Base-by-base conservation (phyloP, 495 filamentous ascomycete genomes). In the Pyronema domesticum region DNA sequence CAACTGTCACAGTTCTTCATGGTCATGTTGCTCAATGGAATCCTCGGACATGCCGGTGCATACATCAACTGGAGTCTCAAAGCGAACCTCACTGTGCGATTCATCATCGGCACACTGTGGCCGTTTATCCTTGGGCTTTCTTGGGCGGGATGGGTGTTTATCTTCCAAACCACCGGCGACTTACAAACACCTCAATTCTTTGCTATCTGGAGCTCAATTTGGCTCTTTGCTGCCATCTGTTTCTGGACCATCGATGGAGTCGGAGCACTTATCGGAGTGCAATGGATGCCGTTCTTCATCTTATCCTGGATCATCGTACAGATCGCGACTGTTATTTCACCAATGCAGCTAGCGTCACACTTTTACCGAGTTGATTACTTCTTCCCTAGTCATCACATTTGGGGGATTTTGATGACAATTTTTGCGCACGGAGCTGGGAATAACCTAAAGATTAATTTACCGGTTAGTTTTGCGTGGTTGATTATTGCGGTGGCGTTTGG, bases 361-460 rank as follows among this genome's bases (percentile, higher is more conserved):
- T 58, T 58, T 36, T 55, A 58, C 33, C 7, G 56, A 9, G 30
- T 58, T 18, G 56, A 58, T 36, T 58, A 58, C 17, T 6, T 55
- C 7, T 19, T 58, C 11, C 56, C 56, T 0, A 55, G 52, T 34
- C 56, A 58, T 50, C 56, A 58, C 33, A 55, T 46, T 6, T 58
- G 56, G 56, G 56, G 56, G 1, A 30, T 58, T 15, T 49, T 58
- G 9, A 46, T 58, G 53, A 58, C 56, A 3, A 55, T 58, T 17
- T 58, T 55, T 44, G 52, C 43, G n/a, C 44, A 58, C 6, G 56
- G 56, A 10, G 56, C 53, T 6, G 35, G 39, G 15, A 58, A 55
- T 18, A 14, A 55, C 3, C 30, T 58, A 6, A 51, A 51, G 9
- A 18, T 55, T 8, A 58, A 58, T 36, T 23, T 58, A 23, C 55